Percentiles rank a stretch among this genome's conserved stretches.
Evolutionary conservation across 352 stramenopile genomes (phyloP).

Genomic region (Phytophthora lateralis): DNA sequence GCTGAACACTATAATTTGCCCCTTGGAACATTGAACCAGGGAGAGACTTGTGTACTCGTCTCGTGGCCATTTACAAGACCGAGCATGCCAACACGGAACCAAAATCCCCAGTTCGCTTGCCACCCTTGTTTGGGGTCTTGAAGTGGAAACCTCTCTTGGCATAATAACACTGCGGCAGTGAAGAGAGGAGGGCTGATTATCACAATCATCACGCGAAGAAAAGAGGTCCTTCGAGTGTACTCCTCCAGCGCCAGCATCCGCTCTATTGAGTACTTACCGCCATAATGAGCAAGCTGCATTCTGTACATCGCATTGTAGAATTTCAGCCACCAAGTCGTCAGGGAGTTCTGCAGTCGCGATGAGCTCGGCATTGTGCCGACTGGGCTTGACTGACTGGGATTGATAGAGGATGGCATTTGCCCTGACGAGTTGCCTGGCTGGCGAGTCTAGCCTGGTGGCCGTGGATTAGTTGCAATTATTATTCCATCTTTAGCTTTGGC

Average conservation of each 20-base stretch:
- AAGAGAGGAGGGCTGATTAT: not conserved
- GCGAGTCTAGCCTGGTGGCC: not conserved
- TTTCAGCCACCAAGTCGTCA: not conserved
- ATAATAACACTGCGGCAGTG: constrained; percentile 1
- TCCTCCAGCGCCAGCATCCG: constrained; percentile 15
- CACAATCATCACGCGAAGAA: constrained; percentile 3
- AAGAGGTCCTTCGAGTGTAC: constrained; percentile 1
- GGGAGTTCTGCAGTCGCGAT: not conserved
- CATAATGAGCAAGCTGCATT: constrained; percentile 11
- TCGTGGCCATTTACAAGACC: constrained; percentile 3
- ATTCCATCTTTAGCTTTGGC: too few species aligned
- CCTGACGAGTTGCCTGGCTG: not conserved
- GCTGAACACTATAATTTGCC: not conserved
- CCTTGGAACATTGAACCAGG: constrained; percentile 4
- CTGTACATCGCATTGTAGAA: not conserved
- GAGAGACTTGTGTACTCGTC: not conserved
- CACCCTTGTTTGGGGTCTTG: constrained; percentile 9
- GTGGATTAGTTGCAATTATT: too few species aligned
- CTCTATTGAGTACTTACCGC: constrained; percentile 16
- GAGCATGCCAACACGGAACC: constrained; percentile 1
- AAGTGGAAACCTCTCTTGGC: constrained; percentile 10
- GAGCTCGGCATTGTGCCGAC: not conserved
- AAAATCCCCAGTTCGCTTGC: constrained; percentile 10
- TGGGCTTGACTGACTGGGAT: not conserved
- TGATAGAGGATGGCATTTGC: not conserved